Base-by-base conservation (phyloP, 805 yeast genomes). In the Lachancea mirantina region DNA sequence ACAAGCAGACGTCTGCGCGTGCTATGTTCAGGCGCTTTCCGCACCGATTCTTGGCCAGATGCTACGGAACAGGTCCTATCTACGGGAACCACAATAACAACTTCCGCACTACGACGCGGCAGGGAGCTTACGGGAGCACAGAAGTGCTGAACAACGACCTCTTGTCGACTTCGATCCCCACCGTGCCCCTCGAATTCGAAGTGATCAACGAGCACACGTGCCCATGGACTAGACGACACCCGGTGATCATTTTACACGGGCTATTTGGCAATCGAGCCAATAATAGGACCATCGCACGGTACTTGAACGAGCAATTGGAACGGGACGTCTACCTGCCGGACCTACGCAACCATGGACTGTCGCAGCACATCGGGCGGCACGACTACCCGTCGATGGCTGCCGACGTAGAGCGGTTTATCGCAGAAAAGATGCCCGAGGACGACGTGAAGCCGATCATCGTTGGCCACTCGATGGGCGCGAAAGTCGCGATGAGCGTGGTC, bases 401-500 rank as follows among this genome's bases (percentile, higher is more conserved):
- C 0, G 98, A 89, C 54, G 85, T 89, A n/a, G 85, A 78, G 43
- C 47, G 59, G 13, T 89, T 87, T 50, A 69, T 88, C 8, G 47
- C 50, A 1, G 72, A 70, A 3, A 64, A 68, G 43, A 62, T 55
- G 4, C 47, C 39, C 3, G 39, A 55, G 14, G 25, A 31, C 19
- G 34, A 25, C 13, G 51, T 49, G 8, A 67, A 70, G 31, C 80
- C 84, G 0, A 72, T 82, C n/a, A 38, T 82, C 13, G 61, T 82
- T 11, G 94, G 94, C 0, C 92, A 82, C 52, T 80, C 89, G 0
- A 80, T 84, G 92, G 98, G 98, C 5, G 98, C 95, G 4, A 88
- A 89, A 50, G 72, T 89, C 0, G 96, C 80, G 5, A 88, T 89
- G 96, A 87, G 92, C 0, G 64, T 82, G 4, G 78, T 84, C 0